A percentile compares a stretch with the other conserved stretches of the same genome.
Evolutionary conservation across 2,329 filamentous ascomycete species (phyloP).

Genomic region (Pseudonectria buxi): DNA sequence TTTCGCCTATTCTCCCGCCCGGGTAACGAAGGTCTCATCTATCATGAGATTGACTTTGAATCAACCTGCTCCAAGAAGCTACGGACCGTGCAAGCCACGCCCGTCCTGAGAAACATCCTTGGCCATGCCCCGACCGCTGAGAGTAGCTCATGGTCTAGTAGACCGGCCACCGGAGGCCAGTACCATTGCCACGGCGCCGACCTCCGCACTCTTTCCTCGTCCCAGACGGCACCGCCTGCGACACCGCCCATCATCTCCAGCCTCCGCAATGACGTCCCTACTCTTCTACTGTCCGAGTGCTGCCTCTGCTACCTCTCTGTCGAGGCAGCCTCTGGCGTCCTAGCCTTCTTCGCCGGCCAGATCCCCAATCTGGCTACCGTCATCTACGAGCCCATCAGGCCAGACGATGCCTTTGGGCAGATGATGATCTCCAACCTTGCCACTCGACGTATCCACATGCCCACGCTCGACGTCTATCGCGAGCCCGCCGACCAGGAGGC

Average conservation of each 20-base stretch:
- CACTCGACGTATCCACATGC: slow-evolving; percentile 73
- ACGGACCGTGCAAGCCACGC: slow-evolving; percentile 41
- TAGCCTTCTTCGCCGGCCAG: slow-evolving; percentile 55
- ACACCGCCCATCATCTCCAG: slow-evolving; percentile 24
- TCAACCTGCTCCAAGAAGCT: slow-evolving; percentile 65
- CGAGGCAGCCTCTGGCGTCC: slow-evolving; percentile 53
- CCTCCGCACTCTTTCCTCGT: slow-evolving; percentile 50
- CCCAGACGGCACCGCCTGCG: not conserved
- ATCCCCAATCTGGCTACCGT: slow-evolving; percentile 52
- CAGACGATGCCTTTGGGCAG: slow-evolving; percentile 77
- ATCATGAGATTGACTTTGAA: slow-evolving; percentile 91
- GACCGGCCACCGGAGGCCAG: slow-evolving; percentile 32
- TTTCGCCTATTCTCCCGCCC: slow-evolving; percentile 61
- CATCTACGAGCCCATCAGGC: slow-evolving; percentile 83
- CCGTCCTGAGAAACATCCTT: slow-evolving; percentile 34
- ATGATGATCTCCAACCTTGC: slow-evolving; percentile 91
- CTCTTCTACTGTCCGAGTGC: slow-evolving; percentile 86
- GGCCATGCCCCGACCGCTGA: slow-evolving; percentile 24
- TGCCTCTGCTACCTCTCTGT: slow-evolving; percentile 83
- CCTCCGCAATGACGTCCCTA: slow-evolving; percentile 57
- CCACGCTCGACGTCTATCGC: slow-evolving; percentile 69
- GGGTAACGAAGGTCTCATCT: slow-evolving; percentile 46
- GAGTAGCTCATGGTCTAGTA: slow-evolving; percentile 36
- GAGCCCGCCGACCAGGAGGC: slow-evolving; percentile 60
- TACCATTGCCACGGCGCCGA: slow-evolving; percentile 62